Evolutionary conservation across 169 alveolate species (phyloP).

Genomic region (Plasmodium fragile): DNA sequence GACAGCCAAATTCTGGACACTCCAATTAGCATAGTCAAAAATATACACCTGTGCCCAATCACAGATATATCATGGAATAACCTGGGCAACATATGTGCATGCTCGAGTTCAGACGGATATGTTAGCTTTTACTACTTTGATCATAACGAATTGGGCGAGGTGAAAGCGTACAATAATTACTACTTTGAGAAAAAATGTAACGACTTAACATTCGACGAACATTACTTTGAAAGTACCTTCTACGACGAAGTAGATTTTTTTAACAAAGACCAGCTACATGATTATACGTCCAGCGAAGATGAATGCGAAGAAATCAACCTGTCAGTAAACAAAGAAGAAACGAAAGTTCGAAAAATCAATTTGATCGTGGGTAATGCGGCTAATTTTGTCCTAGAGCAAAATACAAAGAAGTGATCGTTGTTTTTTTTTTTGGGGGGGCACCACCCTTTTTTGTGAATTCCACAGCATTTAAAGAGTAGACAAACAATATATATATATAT

Average conservation of each 20-base stretch:
- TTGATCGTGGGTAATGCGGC: constrained; percentile 76
- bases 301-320: constrained; percentile 28
- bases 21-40: constrained; percentile 93
- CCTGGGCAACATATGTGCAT: constrained; percentile 92
- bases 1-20: constrained; percentile 88
- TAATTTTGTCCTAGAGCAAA: constrained; percentile 50
- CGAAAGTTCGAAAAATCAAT: constrained; percentile 65
- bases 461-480: not conserved
- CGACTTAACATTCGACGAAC: constrained; percentile 63
- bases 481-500: not conserved
- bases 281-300: constrained; percentile 76
- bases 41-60: constrained; percentile 93
- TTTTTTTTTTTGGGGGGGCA: not conserved
- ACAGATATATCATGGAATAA: constrained; percentile 95
- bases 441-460: not conserved
- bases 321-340: constrained; percentile 50
- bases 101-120: constrained; percentile 95
- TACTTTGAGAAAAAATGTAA: constrained; percentile 70
- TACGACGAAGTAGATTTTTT: constrained; percentile 68
- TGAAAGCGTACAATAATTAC: constrained; percentile 67
- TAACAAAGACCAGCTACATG: constrained; percentile 48
- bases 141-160: constrained; percentile 89
- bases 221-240: constrained; percentile 65
- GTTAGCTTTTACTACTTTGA: constrained; percentile 90
- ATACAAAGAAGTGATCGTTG: constrained; percentile 29